Evolutionary conservation across 2,329 filamentous ascomycete species (phyloP).

Genomic region (Phialocephala sp.): DNA sequence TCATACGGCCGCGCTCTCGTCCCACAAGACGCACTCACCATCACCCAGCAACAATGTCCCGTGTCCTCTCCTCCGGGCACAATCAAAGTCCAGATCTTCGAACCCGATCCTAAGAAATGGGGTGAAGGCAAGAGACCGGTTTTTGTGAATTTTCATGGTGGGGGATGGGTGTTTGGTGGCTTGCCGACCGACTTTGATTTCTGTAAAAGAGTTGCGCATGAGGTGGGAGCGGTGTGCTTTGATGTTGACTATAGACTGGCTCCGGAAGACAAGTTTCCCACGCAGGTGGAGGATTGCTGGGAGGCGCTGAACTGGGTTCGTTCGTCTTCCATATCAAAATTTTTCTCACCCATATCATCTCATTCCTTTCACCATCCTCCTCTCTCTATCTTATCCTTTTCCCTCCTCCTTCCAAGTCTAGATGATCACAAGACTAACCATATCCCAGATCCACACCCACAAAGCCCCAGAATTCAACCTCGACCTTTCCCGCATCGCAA

Average conservation of each 20-base stretch:
- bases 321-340: not conserved
- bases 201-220: slow-evolving; percentile 48
- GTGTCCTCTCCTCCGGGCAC: slow-evolving; percentile 44
- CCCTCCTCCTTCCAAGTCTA: not conserved
- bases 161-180: slow-evolving; percentile 50
- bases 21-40: slow-evolving; percentile 44
- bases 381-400: not conserved
- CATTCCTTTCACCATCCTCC: not conserved
- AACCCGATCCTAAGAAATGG: slow-evolving; percentile 40
- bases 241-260: slow-evolving; percentile 52
- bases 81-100: slow-evolving; percentile 49
- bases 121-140: slow-evolving; percentile 41
- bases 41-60: slow-evolving; percentile 48
- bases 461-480: slow-evolving; percentile 34
- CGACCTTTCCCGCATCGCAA: slow-evolving; percentile 26
- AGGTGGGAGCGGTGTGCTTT: slow-evolving; percentile 48
- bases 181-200: slow-evolving; percentile 47
- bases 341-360: not conserved
- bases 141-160: slow-evolving; percentile 41
- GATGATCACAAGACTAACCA: not conserved
- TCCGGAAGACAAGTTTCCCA: slow-evolving; percentile 53
- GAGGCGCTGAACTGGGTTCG: slow-evolving; percentile 51
- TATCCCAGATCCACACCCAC: slow-evolving; percentile 15
- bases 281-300: slow-evolving; percentile 50
- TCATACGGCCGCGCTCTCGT: slow-evolving; percentile 46